Percentiles rank a stretch among this genome's conserved stretches.
phyloP scores from a whole-genome alignment of 495 filamentous ascomycete genomes.

The Podospora didyma region DNA sequence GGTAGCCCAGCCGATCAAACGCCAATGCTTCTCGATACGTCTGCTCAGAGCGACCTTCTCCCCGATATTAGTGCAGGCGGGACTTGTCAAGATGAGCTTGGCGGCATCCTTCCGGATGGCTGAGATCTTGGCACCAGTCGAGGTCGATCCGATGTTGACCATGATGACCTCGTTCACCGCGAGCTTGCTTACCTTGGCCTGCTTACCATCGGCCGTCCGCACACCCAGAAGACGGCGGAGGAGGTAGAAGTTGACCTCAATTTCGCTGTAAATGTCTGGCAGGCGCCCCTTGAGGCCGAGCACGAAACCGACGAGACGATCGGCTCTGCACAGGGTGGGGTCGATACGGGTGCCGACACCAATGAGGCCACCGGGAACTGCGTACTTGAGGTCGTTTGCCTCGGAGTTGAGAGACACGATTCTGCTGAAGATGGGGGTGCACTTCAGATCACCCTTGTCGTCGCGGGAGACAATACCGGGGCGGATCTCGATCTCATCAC shows the following conservation, averaged over 20 bases:
- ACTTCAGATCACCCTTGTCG: conserved; percentile 89
- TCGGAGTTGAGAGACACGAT: conserved; percentile 95
- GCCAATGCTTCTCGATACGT: conserved; percentile 99
- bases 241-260: conserved; percentile 99
- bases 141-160: conserved; percentile 98
- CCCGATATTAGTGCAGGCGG: conserved; percentile 87
- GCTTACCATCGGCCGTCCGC: conserved; percentile 96
- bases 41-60: conserved; percentile 96
- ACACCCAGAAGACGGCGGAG: conserved; percentile 91
- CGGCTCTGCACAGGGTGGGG: conserved; percentile 94
- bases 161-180: conserved; percentile 97
- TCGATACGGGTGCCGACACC: conserved; percentile 96
- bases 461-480: conserved; percentile 94
- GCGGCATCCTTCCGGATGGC: conserved; percentile 97
- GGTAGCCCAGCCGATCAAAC: conserved; percentile 95
- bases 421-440: conserved; percentile 92
- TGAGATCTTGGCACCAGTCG: conserved; percentile 90
- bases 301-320: conserved; percentile 97
- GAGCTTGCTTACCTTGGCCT: conserved; percentile 96
- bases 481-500: conserved; percentile 96
- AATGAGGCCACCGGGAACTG: conserved; percentile 93
- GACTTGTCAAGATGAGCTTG: conserved; percentile 72
- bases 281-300: conserved; percentile 87
- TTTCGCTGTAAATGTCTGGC: conserved; percentile 92
- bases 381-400: conserved; percentile 95